A percentile compares a stretch with the other conserved stretches of the same genome.
Evolutionary conservation across 495 filamentous ascomycete genomes (phyloP).

Genomic region (Chaetomium tenue): DNA sequence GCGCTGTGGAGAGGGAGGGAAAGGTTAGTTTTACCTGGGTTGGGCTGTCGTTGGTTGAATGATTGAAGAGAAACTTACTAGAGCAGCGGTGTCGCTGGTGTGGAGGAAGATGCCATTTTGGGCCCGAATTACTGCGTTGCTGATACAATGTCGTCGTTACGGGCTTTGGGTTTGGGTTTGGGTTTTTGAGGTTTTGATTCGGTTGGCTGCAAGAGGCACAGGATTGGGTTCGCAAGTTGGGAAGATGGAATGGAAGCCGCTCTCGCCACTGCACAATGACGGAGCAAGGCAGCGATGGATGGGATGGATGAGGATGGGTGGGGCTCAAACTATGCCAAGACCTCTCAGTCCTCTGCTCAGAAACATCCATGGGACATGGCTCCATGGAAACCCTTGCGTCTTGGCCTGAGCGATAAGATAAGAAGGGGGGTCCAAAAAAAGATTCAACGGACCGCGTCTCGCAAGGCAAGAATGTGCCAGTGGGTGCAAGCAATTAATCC

Average conservation of each 20-base stretch:
- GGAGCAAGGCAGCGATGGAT: conserved; percentile 1
- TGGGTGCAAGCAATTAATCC: background rate
- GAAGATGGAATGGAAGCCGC: background rate
- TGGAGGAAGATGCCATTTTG: conserved; percentile 78
- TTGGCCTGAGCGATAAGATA: background rate
- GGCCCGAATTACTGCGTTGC: background rate
- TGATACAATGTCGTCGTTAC: background rate
- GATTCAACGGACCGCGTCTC: background rate
- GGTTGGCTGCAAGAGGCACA: too few relatives aligned
- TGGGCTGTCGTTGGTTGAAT: background rate
- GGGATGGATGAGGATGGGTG: too few relatives aligned
- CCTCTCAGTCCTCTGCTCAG: background rate
- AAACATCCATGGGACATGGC: too few relatives aligned
- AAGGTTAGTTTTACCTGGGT: conserved; percentile 25
- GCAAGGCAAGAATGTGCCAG: background rate
- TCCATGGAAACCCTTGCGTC: too few relatives aligned
- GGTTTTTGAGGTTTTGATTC: background rate
- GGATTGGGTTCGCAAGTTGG: background rate
- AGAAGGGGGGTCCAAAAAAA: background rate
- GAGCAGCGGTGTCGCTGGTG: conserved; percentile 69
- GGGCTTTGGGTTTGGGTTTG: background rate
- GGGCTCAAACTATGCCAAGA: background rate
- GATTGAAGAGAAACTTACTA: conserved; percentile 52
- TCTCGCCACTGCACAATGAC: conserved; percentile 7
- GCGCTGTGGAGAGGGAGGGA: conserved; percentile 55